phyloP scores from a whole-genome alignment of 306 rosid genomes.

The Mimosa pudica region DNA sequence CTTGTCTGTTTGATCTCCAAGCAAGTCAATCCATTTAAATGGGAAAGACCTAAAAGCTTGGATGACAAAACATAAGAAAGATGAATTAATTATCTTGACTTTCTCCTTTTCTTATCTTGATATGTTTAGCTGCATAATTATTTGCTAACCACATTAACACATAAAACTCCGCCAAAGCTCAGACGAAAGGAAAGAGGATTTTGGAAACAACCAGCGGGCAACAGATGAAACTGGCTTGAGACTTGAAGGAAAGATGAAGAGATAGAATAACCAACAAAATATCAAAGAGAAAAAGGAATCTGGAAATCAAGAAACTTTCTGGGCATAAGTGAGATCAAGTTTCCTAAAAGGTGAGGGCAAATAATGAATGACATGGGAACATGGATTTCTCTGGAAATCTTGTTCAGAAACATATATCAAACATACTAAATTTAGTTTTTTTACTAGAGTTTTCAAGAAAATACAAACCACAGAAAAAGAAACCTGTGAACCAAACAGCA shows the following conservation, averaged over 20 bases:
- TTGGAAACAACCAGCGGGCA: neutral
- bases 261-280: neutral
- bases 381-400: neutral
- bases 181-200: neutral
- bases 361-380: neutral
- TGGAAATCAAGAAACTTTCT: neutral
- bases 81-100: neutral
- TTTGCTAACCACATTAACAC: neutral
- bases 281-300: neutral
- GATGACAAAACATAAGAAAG: neutral
- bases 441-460: neutral
- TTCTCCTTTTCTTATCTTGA: neutral
- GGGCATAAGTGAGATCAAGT: neutral
- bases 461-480: neutral
- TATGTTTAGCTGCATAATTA: neutral
- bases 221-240: neutral
- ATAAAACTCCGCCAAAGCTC: neutral
- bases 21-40: neutral
- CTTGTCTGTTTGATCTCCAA: neutral
- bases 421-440: neutral
- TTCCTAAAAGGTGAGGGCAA: neutral
- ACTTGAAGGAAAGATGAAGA: neutral
- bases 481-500: neutral
- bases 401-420: neutral
- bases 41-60: neutral